Conservation (phyloP, 2,329 filamentous ascomycete species). For the Botrytis porri region DNA sequence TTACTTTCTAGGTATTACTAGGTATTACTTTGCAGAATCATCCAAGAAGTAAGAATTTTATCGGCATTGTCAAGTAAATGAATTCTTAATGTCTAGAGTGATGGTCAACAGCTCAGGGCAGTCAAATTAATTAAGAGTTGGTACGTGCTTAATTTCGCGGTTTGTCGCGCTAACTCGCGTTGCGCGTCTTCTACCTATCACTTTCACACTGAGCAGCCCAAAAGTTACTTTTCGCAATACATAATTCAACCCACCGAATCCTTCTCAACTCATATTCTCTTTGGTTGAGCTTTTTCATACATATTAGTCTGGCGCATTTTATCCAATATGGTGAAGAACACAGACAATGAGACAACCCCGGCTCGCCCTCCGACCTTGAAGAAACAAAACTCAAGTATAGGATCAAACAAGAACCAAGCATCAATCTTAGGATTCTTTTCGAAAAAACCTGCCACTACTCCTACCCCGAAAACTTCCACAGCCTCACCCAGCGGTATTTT, state of each 20-base stretch:
- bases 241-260: background rate
- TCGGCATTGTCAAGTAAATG: background rate
- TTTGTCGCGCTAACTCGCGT: conserved; percentile 10
- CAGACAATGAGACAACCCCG: conserved; percentile 29
- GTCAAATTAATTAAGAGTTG: background rate
- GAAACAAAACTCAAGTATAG: conserved; percentile 36
- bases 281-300: background rate
- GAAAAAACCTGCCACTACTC: conserved; percentile 49
- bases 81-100: background rate
- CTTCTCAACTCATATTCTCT: background rate
- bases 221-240: conserved; percentile 1
- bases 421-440: conserved; percentile 80
- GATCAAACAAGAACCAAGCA: conserved; percentile 56
- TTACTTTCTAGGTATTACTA: background rate
- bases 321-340: conserved; percentile 27
- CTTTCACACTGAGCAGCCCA: background rate
- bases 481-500: conserved; percentile 30
- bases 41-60: background rate
- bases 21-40: too few relatives aligned
- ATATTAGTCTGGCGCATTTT: background rate
- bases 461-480: conserved; percentile 19
- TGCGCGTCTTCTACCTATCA: background rate
- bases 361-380: conserved; percentile 33
- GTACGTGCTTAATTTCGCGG: conserved; percentile 5
- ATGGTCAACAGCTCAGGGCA: background rate